Base-by-base conservation (phyloP, 2,329 filamentous ascomycete species). In the Ceratocystis colombiana region DNA sequence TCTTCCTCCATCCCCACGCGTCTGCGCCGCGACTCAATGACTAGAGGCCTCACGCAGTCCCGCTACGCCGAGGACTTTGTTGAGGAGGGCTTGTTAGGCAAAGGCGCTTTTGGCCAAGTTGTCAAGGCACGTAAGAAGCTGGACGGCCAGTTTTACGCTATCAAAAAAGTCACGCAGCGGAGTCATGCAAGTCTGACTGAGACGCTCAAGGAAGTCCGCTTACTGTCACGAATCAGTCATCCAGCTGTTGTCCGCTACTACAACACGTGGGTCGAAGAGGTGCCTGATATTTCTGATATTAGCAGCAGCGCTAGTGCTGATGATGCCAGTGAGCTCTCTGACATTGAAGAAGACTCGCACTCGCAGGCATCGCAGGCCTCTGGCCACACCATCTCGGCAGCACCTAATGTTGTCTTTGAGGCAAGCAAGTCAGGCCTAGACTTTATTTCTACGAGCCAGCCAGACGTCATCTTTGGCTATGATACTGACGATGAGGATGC, bases 21-120 rank as follows among this genome's bases (percentile, higher is more conserved):
- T 41, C 75, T 82, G 41, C 81, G 86, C 46, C 80, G 82, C 66
- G 87, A 89, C 67, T 90, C 88, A 1, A 80, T 80, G 70, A 80
- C 76, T 64, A 79, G 79, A 17, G 76, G 78, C 15, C 70, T 71
- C 33, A 62, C 69, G 20, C 68, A 68, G 41, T 95, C 90, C 1
- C 84, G 93, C 68, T 99, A 96, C 73, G 83, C 82, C 10, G 88
- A 88, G 71, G 94, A 97, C 71, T 99, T 96, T 75, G 86, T 92
- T 20, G 92, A 97, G 75, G 87, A 94, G 72, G 90, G 90, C 15
- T 84, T 89, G 3, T 80, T 99, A 12, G 94, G 94, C 2, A 95
- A 93, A 74, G 94, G 94, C 55, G 94, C 93, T 0, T 99, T 96
- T 76, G 94, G 94, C 4, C 90, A 96, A 76, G 94, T 99, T 25